A percentile compares a stretch with the other conserved stretches of the same genome.
Evolutionary conservation across 805 yeast genomes (phyloP).

Genomic region (Sugiyamaella americana): DNA sequence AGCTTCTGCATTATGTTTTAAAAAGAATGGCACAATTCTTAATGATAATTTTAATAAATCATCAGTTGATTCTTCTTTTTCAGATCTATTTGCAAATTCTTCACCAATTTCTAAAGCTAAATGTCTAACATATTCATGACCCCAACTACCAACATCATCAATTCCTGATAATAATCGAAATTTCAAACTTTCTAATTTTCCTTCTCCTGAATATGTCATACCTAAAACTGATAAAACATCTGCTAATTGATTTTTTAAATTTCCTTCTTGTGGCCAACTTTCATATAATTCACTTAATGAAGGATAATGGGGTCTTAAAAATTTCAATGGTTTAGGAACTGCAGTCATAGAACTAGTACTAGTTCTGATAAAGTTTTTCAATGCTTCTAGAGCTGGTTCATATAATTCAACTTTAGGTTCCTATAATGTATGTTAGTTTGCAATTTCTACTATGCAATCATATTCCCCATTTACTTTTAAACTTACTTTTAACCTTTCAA

Average conservation of each 20-base stretch:
- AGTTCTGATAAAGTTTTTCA: slow-evolving; percentile 76
- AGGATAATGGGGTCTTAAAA: slow-evolving; percentile 81
- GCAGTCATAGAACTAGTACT: slow-evolving; percentile 99
- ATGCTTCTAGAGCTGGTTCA: slow-evolving; percentile 53
- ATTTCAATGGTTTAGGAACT: slow-evolving; percentile 96
- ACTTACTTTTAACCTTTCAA: slow-evolving; percentile 65
- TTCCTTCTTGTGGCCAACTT: slow-evolving; percentile 49
- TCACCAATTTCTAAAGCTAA: slow-evolving; percentile 93
- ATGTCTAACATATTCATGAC: slow-evolving; percentile 96
- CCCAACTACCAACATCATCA: slow-evolving; percentile 77
- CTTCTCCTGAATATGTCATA: slow-evolving; percentile 85
- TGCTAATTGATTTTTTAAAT: slow-evolving; percentile 52
- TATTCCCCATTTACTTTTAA: no score
- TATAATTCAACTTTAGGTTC: slow-evolving; percentile 42
- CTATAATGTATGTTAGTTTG: slow-evolving; percentile 9
- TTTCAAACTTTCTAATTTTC: slow-evolving; percentile 69
- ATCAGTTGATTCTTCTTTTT: slow-evolving; percentile 25
- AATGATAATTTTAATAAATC: slow-evolving; percentile 60
- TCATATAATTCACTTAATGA: slow-evolving; percentile 59
- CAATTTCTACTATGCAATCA: slow-evolving; percentile 3
- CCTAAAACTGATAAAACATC: slow-evolving; percentile 90
- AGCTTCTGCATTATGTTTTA: slow-evolving; percentile 94
- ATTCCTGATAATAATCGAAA: slow-evolving; percentile 63
- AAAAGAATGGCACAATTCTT: slow-evolving; percentile 79
- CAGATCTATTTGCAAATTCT: slow-evolving; percentile 42